A percentile compares a stretch with the other conserved stretches of the same genome.
Conservation (phyloP, 2,329 filamentous ascomycete species). For the Botryotinia globosa region DNA sequence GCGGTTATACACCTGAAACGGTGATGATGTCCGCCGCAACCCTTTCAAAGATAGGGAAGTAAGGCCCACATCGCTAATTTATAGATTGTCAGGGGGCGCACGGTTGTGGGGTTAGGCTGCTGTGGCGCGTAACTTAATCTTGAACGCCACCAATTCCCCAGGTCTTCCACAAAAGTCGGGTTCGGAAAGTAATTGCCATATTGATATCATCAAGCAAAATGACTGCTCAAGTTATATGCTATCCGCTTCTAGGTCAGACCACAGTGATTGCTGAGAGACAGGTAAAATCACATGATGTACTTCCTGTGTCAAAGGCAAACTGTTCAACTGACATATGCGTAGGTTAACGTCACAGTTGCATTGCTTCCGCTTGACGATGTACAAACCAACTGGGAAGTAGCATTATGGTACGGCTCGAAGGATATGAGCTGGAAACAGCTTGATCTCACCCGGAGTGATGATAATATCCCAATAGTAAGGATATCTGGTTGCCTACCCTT, state of each 20-base stretch:
- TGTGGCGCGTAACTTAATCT: background rate
- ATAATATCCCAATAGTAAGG: background rate
- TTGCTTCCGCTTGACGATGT: background rate
- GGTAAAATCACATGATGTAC: background rate
- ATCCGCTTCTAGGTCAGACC: conserved; percentile 12
- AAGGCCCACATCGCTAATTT: background rate
- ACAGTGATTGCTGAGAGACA: background rate
- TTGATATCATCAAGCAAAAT: background rate
- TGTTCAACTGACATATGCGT: background rate
- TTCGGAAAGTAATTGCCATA: background rate
- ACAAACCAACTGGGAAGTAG: conserved; percentile 10
- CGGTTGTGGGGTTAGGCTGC: background rate
- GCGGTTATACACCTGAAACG: background rate
- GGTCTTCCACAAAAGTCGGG: background rate
- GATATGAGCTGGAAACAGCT: conserved; percentile 8
- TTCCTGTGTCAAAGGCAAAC: background rate
- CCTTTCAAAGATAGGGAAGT: background rate
- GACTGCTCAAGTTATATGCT: background rate
- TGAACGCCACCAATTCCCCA: background rate
- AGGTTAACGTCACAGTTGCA: conserved; percentile 10
- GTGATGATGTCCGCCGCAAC: background rate
- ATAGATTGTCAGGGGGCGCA: background rate
- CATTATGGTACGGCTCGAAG: conserved; percentile 1
- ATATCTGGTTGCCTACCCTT: background rate
- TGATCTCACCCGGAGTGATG: background rate